Evolutionary conservation across 2,329 filamentous ascomycete species (phyloP), one percentile per base, ranked within the genome.

Genomic region (Cytospora mali): DNA sequence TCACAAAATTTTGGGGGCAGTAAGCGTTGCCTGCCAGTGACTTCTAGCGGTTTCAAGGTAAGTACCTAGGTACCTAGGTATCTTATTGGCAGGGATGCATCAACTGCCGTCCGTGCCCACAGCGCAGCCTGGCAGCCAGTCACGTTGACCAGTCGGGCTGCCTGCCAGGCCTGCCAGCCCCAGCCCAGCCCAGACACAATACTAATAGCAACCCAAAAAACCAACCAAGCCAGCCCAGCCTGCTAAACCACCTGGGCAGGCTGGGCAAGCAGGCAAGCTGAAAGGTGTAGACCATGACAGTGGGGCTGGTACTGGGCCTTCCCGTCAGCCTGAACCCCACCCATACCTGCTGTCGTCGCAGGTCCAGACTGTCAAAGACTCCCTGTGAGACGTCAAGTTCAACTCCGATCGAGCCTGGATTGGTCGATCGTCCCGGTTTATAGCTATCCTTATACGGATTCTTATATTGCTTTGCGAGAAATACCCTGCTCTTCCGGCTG

Each of bases 341-440:
- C 55, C 27, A 48, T 46, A 59, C 50, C 61, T 54, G 54, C 59
- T 55, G 50, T 55, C 62, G 31, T 51, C 31, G 49, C 46, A 50
- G 62, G 58, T 58, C 62, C 56, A 64, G 53, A 48, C 58, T 54
- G 56, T 54, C 57, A 53, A 25, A 59, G 63, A 60, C 60, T 55
- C 53, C n/a, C 55, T 58, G 58, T 62, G 58, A 64, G 62, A 62
- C 63, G 63, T 59, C 60, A 62, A 55, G n/a, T 46, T 46, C 42
- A 46, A 46, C 42, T 13, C 42, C 42, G 60, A 57, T 62, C 50
- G 59, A 56, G 62, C 54, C 60, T 57, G 55, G 54, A 62, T 49
- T 62, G 27, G 62, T 64, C 59, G 62, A 64, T 52, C 55, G 50
- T 49, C 55, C 62, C 55, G 52, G 42, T 61, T 54, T 33, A 57